Base-by-base conservation (phyloP, 2,329 filamentous ascomycete species). In the Penicillium fuscoglaucum region DNA sequence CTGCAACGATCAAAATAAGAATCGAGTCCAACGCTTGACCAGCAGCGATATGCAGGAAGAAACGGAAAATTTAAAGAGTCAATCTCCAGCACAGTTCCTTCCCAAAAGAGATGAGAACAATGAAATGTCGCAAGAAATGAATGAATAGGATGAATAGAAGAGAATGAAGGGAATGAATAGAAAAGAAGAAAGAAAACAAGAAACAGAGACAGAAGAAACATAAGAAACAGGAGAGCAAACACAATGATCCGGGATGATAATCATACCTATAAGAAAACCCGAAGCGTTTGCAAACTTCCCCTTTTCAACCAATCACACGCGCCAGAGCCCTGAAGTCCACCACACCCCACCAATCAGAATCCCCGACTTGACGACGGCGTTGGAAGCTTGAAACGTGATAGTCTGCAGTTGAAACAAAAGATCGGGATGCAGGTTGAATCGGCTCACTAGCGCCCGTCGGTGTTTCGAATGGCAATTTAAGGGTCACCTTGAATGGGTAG, bases 301-400 rank as follows among this genome's bases (percentile, higher is more conserved):
- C 50, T 43, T 21, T 51, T 47, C 50, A 43, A 12, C 65, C 64
- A 57, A 67, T 66, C 62, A 63, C 50, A 55, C 29, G 19, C 37
- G 19, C 33, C 52, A 35, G 33, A 48, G 51, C 54, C 60, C 50
- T 46, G 44, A 31, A 61, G 41, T 59, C 57, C 58, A 59, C 62
- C 52, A 21, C 21, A 43, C 29, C 54, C 61, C 58, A 49, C 66
- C 66, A 68, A 68, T 67, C 57, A 54, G 31, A 61, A 19, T 13
- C 35, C 52, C 53, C 15, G 26, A 35, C 21, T 48, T 59, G 54
- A 41, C 43, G 55, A 55, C 50, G 47, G 21, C 17, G 43, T n/a
- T 12, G 2, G 55, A 49, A 35, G 54, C 56, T 61, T 68, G 66
- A 68, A 69, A 69, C 64, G 60, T 24, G 58, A 55, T 57, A 29